Evolutionary conservation across 306 rosid genomes (phyloP).

Genomic region (Quercus cerris): DNA sequence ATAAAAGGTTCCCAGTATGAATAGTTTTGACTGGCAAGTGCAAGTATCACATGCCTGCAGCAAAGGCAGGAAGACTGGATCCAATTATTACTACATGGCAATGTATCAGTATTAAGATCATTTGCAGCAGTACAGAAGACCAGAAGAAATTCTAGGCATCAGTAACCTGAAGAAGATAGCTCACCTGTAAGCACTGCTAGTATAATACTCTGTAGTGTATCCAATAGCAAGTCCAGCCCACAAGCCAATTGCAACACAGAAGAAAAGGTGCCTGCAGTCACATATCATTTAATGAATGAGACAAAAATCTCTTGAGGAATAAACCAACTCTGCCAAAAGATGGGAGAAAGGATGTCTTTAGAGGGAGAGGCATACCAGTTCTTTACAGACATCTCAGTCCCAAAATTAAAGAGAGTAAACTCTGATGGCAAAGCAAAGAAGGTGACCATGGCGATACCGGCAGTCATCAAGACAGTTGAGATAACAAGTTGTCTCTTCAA

Average conservation of each 20-base stretch:
- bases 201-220: slow-evolving; percentile 62
- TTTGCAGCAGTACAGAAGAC: background rate
- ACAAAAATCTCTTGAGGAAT: background rate
- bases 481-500: slow-evolving; percentile 63
- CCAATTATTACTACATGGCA: background rate
- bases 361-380: slow-evolving; percentile 46
- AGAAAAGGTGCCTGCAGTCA: slow-evolving; percentile 65
- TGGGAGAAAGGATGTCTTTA: background rate
- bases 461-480: slow-evolving; percentile 61
- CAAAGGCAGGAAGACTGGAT: background rate
- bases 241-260: slow-evolving; percentile 62
- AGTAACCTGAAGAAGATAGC: background rate
- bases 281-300: slow-evolving; percentile 10
- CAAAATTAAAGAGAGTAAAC: slow-evolving; percentile 62
- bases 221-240: slow-evolving; percentile 87
- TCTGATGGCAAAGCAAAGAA: slow-evolving; percentile 64
- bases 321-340: background rate
- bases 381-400: slow-evolving; percentile 46
- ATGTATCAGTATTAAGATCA: background rate
- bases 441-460: slow-evolving; percentile 50
- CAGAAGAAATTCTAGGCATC: background rate
- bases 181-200: slow-evolving; percentile 76
- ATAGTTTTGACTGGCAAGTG: background rate
- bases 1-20: background rate
- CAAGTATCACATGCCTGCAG: background rate